phyloP scores from a whole-genome alignment of 2,329 filamentous ascomycete species.

The Hymenoscyphus linearis region DNA sequence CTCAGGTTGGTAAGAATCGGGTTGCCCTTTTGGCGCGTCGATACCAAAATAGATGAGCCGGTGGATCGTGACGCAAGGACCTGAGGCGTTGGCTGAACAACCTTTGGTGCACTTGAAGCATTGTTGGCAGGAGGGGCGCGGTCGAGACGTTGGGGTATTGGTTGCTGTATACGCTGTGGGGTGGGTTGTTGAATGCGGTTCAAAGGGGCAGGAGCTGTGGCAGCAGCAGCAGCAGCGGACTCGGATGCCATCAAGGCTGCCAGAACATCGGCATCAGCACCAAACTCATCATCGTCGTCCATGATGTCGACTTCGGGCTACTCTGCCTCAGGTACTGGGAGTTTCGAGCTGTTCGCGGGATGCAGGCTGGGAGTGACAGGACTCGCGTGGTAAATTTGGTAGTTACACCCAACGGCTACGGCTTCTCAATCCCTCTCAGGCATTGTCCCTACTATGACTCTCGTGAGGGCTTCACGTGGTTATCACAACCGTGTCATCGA shows the following conservation, averaged over 20 bases:
- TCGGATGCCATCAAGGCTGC: slow-evolving; percentile 48
- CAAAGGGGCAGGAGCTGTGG: slow-evolving; percentile 15
- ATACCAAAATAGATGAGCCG: slow-evolving; percentile 81
- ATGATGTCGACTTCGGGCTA: slow-evolving; percentile 12
- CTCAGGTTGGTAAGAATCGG: slow-evolving; percentile 81
- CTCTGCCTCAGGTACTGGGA: background rate
- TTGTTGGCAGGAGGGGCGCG: slow-evolving; percentile 37
- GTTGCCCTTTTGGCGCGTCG: slow-evolving; percentile 89
- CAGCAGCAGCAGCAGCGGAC: slow-evolving; percentile 15
- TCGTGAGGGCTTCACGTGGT: background rate
- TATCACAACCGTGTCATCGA: background rate
- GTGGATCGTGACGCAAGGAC: slow-evolving; percentile 60
- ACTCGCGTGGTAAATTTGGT: background rate
- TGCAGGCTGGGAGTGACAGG: background rate
- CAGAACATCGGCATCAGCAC: slow-evolving; percentile 51
- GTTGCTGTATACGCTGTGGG: slow-evolving; percentile 38
- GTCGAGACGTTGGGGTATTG: slow-evolving; percentile 52
- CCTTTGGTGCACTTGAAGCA: slow-evolving; percentile 41
- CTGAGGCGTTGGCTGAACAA: slow-evolving; percentile 86
- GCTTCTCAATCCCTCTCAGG: background rate
- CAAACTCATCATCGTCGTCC: slow-evolving; percentile 50
- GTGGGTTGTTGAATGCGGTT: slow-evolving; percentile 34
- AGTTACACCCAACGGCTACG: background rate
- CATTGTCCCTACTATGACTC: background rate
- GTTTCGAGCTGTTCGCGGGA: background rate